These are phyloP conservation scores for Pythium dissotocum DNA, from an alignment of 352 stramenopile species.

Conservation along the genomic window DNA sequence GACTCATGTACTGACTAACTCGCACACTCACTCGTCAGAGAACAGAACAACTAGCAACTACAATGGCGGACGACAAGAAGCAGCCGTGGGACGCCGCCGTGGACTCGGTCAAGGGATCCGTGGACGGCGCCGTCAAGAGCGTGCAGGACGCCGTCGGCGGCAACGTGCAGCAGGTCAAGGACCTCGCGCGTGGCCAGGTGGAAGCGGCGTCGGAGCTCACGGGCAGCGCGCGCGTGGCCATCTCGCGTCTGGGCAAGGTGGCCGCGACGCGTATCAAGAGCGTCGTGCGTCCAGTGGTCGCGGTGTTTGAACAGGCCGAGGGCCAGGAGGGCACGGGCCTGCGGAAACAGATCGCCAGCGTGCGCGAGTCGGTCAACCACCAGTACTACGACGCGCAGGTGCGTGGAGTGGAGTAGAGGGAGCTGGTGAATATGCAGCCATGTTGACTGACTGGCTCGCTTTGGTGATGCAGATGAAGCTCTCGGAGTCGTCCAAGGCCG, in stretches of 20 bases:
- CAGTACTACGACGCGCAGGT: slow-evolving; percentile 62
- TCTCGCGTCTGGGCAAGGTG: slow-evolving; percentile 41
- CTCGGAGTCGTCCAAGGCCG: slow-evolving; percentile 54
- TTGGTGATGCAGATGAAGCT: slow-evolving; percentile 35
- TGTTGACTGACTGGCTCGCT: not conserved
- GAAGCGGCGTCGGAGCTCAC: slow-evolving; percentile 66
- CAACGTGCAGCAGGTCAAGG: slow-evolving; percentile 48
- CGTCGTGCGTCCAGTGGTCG: slow-evolving; percentile 47
- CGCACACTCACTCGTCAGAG: not conserved
- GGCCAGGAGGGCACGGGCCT: slow-evolving; percentile 63
- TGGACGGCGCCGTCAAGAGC: slow-evolving; percentile 53
- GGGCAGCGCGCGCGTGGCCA: slow-evolving; percentile 49
- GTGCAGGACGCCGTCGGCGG: slow-evolving; percentile 38
- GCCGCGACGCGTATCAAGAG: slow-evolving; percentile 41
- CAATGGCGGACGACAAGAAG: slow-evolving; percentile 48
- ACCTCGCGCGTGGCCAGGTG: slow-evolving; percentile 40
- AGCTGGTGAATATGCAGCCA: not conserved
- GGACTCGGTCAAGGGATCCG: slow-evolving; percentile 43
- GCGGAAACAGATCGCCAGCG: slow-evolving; percentile 54
- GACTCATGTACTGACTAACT: not conserved
- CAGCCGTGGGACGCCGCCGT: slow-evolving; percentile 53
- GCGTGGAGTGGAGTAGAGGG: not conserved
- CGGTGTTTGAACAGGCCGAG: slow-evolving; percentile 68
- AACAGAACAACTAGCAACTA: not conserved
- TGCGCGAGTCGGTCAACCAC: slow-evolving; percentile 53